These are phyloP conservation scores for Volutella citrinella DNA, from an alignment of 2,329 filamentous ascomycete species.

Conservation along the genomic window DNA sequence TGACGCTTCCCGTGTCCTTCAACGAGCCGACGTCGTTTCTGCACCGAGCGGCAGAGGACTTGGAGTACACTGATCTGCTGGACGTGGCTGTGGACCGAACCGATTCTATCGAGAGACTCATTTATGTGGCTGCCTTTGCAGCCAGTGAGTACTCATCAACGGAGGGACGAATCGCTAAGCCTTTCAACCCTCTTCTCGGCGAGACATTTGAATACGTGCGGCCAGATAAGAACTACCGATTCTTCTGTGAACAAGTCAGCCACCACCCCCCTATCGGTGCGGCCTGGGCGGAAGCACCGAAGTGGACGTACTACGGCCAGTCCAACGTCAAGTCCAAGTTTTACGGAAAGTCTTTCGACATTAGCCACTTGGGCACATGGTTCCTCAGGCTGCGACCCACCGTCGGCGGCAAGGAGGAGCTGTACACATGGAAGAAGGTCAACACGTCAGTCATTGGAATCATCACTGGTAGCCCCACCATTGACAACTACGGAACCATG, in stretches of 20 bases:
- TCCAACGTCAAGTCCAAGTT: constrained; percentile 95
- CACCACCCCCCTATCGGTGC: constrained; percentile 95
- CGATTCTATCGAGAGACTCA: constrained; percentile 86
- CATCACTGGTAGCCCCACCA: constrained; percentile 90
- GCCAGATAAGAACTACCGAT: constrained; percentile 95
- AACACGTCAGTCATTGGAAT: constrained; percentile 97
- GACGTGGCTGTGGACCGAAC: constrained; percentile 81
- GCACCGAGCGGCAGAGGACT: constrained; percentile 92
- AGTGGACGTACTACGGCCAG: constrained; percentile 98
- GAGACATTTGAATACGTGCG: constrained; percentile 97
- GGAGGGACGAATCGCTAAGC: constrained; percentile 94
- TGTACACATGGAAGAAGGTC: constrained; percentile 99
- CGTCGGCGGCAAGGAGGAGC: constrained; percentile 72
- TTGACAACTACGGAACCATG: constrained; percentile 98
- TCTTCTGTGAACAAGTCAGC: constrained; percentile 97
- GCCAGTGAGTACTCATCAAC: constrained; percentile 96
- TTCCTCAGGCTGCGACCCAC: constrained; percentile 81
- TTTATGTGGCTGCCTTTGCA: constrained; percentile 94
- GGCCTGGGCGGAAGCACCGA: constrained; percentile 85
- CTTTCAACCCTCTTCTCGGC: constrained; percentile 93
- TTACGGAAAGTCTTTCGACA: constrained; percentile 95
- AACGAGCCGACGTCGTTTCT: constrained; percentile 96
- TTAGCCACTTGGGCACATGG: constrained; percentile 95
- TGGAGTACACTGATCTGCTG: constrained; percentile 94
- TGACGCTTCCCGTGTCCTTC: constrained; percentile 97